Base-by-base conservation (phyloP, 257 asterid genomes). In the Solanum appendiculatum region DNA sequence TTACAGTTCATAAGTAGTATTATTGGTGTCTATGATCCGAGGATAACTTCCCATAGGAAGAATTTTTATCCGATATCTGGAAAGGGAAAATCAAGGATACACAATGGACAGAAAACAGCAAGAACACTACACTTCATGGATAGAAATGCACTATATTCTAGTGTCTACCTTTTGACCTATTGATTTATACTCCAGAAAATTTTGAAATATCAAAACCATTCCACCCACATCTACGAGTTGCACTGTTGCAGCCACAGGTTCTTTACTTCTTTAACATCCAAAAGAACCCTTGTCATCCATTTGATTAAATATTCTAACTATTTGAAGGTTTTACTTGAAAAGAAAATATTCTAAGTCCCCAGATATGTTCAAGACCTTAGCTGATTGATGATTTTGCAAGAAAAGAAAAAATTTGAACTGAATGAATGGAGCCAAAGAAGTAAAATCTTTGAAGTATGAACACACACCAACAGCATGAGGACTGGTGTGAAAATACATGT, bases 1-100 rank as follows among this genome's bases (percentile, higher is more conserved):
- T 95, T 93, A 97, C 99, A 95, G 97, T 89, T 97, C 99, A 66
- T 96, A 97, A 36, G 97, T 93, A 88, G 91, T 95, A 94, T 95
- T 93, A 91, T 91, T 93, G 89, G 91, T 91, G 93, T 97, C 99
- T 95, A 93, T 92, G 89, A 97, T 94, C 88, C 99, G 98, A 88
- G 99, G 99, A 92, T 97, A 97, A 90, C 99, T 97, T 39, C 99
- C 99, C 98, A 97, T 95, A 3, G 99, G 99, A 89, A 94, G 91
- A 88, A 96, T 95, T 90, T 95, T 97, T 84, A 97, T 97, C 92
- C 94, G 96, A 89, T 96, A 97, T 91, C 99, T 95, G 90, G 86
- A 85, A 42, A 80, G 40, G 44, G 21, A 46, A 81, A 48, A 81
- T 81, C 85, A 81, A 54, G 78, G 37, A 83, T 63, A 80, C 34